Base-by-base conservation (phyloP, 83 land plant species). In the Thuja plicata region DNA sequence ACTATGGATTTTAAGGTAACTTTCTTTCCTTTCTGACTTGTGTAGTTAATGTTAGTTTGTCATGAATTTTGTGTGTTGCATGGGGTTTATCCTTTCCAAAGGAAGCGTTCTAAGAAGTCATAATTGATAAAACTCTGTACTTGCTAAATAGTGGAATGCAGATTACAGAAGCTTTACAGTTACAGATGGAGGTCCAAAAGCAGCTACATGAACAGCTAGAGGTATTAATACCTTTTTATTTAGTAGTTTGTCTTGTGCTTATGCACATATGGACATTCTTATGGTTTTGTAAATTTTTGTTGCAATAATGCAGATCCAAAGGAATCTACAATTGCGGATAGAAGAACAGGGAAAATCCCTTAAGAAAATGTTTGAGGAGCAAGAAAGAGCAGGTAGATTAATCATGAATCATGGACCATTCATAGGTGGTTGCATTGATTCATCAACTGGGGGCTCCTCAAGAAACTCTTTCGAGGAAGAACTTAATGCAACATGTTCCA, bases 121-220 rank as follows among this genome's bases (percentile, higher is more conserved):
- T 41, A 43, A 21, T 37, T 21, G 46, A 81, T 81, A 45, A 81
- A 24, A 41, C 3, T 43, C 46, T 86, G 70, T 43, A 16, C 17
- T 54, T 86, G 87, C 62, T 85, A 55, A 55, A 85, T 46, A 85
- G 87, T 41, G 40, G 87, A 35, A 55, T 86, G 57, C 66, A 86
- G 52, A 50, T 86, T 86, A 86, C 87, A 16, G 87, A 86, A 38
- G 66, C 87, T 41, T 52, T 86, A 62, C 70, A 62, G 24, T 62
- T 86, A 30, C 87, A 86, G 87, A 86, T 86, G 87, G 87, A 86
- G 87, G 70, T 86, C 40, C 87, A 86, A 62, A 86, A 86, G 38
- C 87, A 55, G 35, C 66, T 86, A 35, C 87, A 52, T 12, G 87
- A 86, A 86, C 87, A 86, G 30, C 38, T 86, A 3, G 87, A 86